phyloP scores from a whole-genome alignment of 306 rosid genomes.

The Lathyrus aphaca region DNA sequence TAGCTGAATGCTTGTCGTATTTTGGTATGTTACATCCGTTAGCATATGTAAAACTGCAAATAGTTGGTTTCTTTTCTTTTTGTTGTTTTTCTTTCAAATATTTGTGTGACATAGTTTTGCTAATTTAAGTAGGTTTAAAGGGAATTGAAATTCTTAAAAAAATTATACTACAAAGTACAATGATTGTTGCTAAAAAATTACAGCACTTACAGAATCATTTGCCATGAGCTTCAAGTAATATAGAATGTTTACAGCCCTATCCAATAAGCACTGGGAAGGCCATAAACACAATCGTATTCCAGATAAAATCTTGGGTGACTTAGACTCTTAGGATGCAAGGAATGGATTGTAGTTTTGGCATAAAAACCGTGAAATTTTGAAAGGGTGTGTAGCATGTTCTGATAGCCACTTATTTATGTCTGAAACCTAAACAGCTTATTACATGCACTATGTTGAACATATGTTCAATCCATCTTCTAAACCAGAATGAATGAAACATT shows the following conservation, averaged over 20 bases:
- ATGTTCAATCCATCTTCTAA: slow-evolving; percentile 18
- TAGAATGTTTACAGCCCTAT: slow-evolving; percentile 6
- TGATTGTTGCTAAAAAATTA: slow-evolving; percentile 22
- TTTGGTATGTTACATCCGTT: slow-evolving; percentile 4
- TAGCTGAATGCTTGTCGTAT: slow-evolving; percentile 8
- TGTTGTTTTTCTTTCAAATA: not conserved
- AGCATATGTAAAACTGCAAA: slow-evolving; percentile 13
- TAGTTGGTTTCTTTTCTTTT: slow-evolving; percentile 8
- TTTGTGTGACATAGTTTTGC: slow-evolving; percentile 2
- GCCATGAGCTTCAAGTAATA: slow-evolving; percentile 6
- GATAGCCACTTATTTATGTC: slow-evolving; percentile 10
- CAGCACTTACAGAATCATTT: slow-evolving; percentile 11
- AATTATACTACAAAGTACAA: slow-evolving; percentile 9
- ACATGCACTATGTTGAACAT: slow-evolving; percentile 11
- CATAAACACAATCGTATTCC: slow-evolving; percentile 15
- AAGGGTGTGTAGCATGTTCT: slow-evolving; percentile 7
- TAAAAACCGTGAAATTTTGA: slow-evolving; percentile 25
- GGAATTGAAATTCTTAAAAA: slow-evolving; percentile 15
- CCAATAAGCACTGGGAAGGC: slow-evolving; percentile 11
- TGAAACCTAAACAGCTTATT: slow-evolving; percentile 23
- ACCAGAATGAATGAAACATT: slow-evolving; percentile 3
- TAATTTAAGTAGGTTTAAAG: slow-evolving; percentile 23
- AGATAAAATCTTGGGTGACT: slow-evolving; percentile 21
- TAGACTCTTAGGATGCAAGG: slow-evolving; percentile 6
- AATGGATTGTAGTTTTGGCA: slow-evolving; percentile 21